Percentiles rank a stretch among this genome's conserved stretches.
phyloP scores from a whole-genome alignment of 768 basidiomycete genomes.

The Leccinum rimulosum region DNA sequence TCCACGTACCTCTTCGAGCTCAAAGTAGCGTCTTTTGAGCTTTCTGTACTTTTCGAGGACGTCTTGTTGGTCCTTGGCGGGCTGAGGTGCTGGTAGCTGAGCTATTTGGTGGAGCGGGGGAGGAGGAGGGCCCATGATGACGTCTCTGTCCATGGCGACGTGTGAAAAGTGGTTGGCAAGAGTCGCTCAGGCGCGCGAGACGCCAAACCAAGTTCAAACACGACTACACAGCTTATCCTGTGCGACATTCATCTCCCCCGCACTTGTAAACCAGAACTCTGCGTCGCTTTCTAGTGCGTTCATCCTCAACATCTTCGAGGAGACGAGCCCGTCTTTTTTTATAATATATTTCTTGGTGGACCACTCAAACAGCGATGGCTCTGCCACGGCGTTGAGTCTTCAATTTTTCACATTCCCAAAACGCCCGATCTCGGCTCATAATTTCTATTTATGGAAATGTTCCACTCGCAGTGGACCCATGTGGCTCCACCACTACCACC shows the following conservation, averaged over 20 bases:
- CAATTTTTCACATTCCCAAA: constrained; percentile 22
- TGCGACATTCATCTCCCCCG: neutral
- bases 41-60: constrained; percentile 60
- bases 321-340: neutral
- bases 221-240: constrained; percentile 28
- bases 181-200: constrained; percentile 24
- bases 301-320: neutral
- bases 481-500: neutral
- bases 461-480: neutral
- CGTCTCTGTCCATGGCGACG: constrained; percentile 41
- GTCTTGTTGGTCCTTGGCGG: constrained; percentile 43
- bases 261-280: neutral
- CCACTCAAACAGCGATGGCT: constrained; percentile 4
- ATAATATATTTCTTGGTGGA: neutral
- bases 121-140: constrained; percentile 51
- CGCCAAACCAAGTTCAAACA: constrained; percentile 34
- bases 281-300: neutral
- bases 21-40: constrained; percentile 63
- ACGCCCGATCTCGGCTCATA: constrained; percentile 19
- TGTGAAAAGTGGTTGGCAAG: constrained; percentile 25
- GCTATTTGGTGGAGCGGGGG: constrained; percentile 33
- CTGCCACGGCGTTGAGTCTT: constrained; percentile 25
- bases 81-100: constrained; percentile 27
- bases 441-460: constrained; percentile 26
- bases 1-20: constrained; percentile 64